These are phyloP conservation scores for Diaporthe velutina DNA, from an alignment of 2,329 filamentous ascomycete species.

Conservation along the genomic window DNA sequence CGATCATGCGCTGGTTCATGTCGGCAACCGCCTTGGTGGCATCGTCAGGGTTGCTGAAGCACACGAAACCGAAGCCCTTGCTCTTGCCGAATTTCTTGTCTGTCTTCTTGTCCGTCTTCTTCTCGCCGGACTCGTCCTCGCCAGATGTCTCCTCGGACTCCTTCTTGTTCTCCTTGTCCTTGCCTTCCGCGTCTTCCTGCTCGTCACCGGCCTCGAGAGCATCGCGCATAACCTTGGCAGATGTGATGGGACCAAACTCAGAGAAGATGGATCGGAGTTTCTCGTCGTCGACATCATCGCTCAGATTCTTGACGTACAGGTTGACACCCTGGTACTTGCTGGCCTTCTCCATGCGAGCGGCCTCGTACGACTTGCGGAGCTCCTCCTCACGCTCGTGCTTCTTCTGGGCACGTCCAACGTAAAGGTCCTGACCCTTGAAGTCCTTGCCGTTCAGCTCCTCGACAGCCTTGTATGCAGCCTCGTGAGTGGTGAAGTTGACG, in stretches of 20 bases:
- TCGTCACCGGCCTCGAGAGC: conserved; percentile 67
- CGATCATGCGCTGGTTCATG: conserved; percentile 99
- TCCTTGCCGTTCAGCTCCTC: conserved; percentile 93
- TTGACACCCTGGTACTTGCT: conserved; percentile 99
- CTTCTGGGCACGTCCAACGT: conserved; percentile 99
- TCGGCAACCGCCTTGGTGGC: conserved; percentile 99
- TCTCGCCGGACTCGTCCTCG: conserved; percentile 66
- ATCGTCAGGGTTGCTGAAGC: conserved; percentile 99
- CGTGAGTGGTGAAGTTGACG: conserved; percentile 95
- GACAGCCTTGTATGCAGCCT: conserved; percentile 86
- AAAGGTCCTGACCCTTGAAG: conserved; percentile 94
- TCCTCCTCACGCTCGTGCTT: conserved; percentile 99
- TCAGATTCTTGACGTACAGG: conserved; percentile 99
- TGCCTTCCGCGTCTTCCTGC: conserved; percentile 66
- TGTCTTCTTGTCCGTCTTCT: conserved; percentile 72
- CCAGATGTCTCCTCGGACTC: conserved; percentile 58
- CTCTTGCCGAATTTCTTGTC: conserved; percentile 89
- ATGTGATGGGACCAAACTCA: conserved; percentile 94
- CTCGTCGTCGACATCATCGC: conserved; percentile 97
- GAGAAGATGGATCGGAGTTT: conserved; percentile 95
- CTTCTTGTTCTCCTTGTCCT: conserved; percentile 63
- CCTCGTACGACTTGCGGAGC: conserved; percentile 98
- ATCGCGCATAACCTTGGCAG: conserved; percentile 99
- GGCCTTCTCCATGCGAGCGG: conserved; percentile 96
- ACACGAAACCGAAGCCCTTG: conserved; percentile 99